phyloP scores from a whole-genome alignment of 2,329 filamentous ascomycete genomes.

The Paraphaeosphaeria minitans region DNA sequence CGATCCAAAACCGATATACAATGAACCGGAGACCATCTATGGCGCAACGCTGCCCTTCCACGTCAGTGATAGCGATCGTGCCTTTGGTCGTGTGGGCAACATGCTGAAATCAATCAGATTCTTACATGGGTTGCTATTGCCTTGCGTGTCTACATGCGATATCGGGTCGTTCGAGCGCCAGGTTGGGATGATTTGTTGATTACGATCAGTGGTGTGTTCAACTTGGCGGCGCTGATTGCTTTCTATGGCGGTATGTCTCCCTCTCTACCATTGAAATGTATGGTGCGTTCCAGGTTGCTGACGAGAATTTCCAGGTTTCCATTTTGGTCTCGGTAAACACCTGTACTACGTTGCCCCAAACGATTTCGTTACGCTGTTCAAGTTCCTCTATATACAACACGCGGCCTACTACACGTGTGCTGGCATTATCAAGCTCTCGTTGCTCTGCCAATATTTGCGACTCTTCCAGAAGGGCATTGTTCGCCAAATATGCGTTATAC shows the following conservation, averaged over 20 bases:
- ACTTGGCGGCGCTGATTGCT: slow-evolving; percentile 25
- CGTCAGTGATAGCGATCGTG: slow-evolving; percentile 16
- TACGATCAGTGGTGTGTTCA: slow-evolving; percentile 31
- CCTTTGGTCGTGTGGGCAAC: background rate
- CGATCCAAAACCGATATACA: slow-evolving; percentile 27
- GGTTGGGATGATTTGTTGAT: slow-evolving; percentile 46
- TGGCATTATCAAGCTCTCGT: slow-evolving; percentile 40
- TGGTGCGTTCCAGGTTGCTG: background rate
- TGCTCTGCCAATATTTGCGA: slow-evolving; percentile 43
- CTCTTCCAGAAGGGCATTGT: slow-evolving; percentile 31
- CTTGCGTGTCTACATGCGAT: slow-evolving; percentile 35
- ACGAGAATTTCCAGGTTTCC: slow-evolving; percentile 23
- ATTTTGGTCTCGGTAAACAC: slow-evolving; percentile 39
- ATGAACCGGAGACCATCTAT: slow-evolving; percentile 28
- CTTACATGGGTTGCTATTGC: slow-evolving; percentile 32
- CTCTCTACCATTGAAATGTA: background rate
- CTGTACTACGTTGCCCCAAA: slow-evolving; percentile 22
- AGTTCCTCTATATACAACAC: slow-evolving; percentile 32
- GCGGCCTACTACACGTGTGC: slow-evolving; percentile 37
- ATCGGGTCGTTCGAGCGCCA: slow-evolving; percentile 31
- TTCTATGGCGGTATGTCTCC: slow-evolving; percentile 28
- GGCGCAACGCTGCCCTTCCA: slow-evolving; percentile 36
- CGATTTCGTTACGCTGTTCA: slow-evolving; percentile 22
- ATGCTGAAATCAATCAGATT: slow-evolving; percentile 22
- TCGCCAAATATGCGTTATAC: slow-evolving; percentile 20